Percentiles rank a stretch among this genome's conserved stretches.
Evolutionary conservation across 768 basidiomycete genomes (phyloP).

Genomic region (Lactarius sanguifluus): DNA sequence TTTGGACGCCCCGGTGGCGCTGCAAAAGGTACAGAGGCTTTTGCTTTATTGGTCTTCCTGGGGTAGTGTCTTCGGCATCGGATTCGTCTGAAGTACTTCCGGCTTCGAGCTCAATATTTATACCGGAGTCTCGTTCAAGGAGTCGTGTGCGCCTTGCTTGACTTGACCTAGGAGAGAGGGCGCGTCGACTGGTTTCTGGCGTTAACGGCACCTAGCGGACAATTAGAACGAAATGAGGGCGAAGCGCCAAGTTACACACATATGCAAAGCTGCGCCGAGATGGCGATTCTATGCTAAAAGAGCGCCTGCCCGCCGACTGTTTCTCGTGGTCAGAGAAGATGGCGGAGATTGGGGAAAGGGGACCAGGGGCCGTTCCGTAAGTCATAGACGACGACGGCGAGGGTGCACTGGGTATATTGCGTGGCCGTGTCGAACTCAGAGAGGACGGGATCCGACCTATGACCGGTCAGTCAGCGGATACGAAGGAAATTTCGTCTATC

Average conservation of each 20-base stretch:
- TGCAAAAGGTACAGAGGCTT: slow-evolving; percentile 2
- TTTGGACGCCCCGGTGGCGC: slow-evolving; percentile 57
- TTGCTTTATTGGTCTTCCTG: not conserved
- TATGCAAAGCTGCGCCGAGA: slow-evolving; percentile 38
- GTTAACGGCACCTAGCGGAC: slow-evolving; percentile 45
- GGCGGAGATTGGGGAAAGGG: slow-evolving; percentile 28
- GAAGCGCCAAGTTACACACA: slow-evolving; percentile 34
- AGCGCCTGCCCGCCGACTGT: slow-evolving; percentile 1
- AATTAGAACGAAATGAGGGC: not conserved
- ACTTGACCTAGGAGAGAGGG: slow-evolving; percentile 44
- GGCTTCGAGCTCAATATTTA: slow-evolving; percentile 14
- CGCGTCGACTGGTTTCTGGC: slow-evolving; percentile 44
- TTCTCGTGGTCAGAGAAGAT: slow-evolving; percentile 18
- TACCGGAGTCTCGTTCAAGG: slow-evolving; percentile 35
- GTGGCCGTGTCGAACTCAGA: not conserved
- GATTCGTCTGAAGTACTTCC: slow-evolving; percentile 13
- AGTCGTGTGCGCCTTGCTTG: slow-evolving; percentile 28
- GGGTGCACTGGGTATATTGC: not conserved
- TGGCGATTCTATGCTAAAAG: slow-evolving; percentile 27
- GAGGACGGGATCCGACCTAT: slow-evolving; percentile 28
- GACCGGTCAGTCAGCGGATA: slow-evolving; percentile 2
- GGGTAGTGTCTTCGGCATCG: slow-evolving; percentile 14
- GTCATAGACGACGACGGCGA: slow-evolving; percentile 8
- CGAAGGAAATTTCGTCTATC: slow-evolving; percentile 25
- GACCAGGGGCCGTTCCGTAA: slow-evolving; percentile 25